Base-by-base conservation (phyloP, 164 flowering plant species). In the Hamamelis virginiana region DNA sequence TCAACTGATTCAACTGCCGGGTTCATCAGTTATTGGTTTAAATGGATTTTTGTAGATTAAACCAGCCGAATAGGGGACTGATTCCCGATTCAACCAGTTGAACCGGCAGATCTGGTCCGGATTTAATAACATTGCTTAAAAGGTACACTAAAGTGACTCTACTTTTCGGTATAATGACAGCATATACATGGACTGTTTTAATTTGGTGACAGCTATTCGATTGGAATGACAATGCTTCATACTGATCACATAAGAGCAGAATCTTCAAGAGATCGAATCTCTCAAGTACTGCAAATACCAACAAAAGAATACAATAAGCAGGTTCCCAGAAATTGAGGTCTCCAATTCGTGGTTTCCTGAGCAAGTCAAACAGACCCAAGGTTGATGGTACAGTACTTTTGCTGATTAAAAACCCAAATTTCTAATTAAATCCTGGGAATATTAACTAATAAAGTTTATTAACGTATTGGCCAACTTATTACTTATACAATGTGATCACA, bases 261-360 rank as follows among this genome's bases (percentile, higher is more conserved):
- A 51, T 6, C 2, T 33, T 33, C 6, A 33, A 23, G 33, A 23
- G 59, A n/a, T n/a, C n/a, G n/a, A 55, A 55, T 55, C 59, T 55
- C 15, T 2, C 41, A 33, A 33, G 41, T 55, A 13, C 9, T 4
- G 4, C 8, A 52, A 16, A 10, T 55, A 55, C 9, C 27, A 55
- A 23, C 27, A 23, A 55, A 23, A 22, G 3, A 55, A 9, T 38
- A 9, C n/a, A 45, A 18, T 14, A 61, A 73, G 63, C 68, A 67
- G 59, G 48, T 68, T 66, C 75, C 79, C 73, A 69, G 73, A 72
- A 76, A 44, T 76, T 72, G 73, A 69, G 76, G 68, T 60, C 41
- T 43, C 55, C 61, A 53, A 28, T 61, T 9, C 61, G 23, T 21
- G 51, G 41, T 41, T 43, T 23, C 51, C 48, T 50, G 65, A 72